Evolutionary conservation across 148 eudicot species (phyloP), one percentile per base, ranked within the genome.

Genomic region (Dysphania ambrosioides): DNA sequence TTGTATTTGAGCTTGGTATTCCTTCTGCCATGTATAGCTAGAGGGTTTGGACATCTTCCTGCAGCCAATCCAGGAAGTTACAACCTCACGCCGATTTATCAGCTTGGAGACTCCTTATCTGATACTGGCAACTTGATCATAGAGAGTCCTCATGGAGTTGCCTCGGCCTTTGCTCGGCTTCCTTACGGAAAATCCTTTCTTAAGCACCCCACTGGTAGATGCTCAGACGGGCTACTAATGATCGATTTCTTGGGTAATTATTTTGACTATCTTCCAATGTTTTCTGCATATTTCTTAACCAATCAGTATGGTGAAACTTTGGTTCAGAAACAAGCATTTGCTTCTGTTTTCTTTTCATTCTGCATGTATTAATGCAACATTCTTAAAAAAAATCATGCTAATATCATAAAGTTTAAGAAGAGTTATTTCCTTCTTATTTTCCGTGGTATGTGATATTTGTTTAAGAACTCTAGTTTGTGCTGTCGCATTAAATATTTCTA

Each of bases 31-130:
- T n/a, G 35, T 41, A n/a, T n/a, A 40, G 68, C 36, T 9, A 59
- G 55, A 72, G 63, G 57, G 29, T 31, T 32, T 19, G 29, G 9
- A 2, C 63, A 24, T 44, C 30, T 34, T 56, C 60, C 62, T 64
- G 51, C 66, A 35, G 9, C 66, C 24, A 27, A 30, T 34, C 35
- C 34, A 9, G 47, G 69, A 29, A 38, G n/a, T 2, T 41, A 38
- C 41, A 64, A 75, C 38, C 9, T 80, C 24, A 63, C 42, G 3
- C 34, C 57, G 19, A 76, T 80, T 30, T 76, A 72, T 66, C 77
- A 80, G 71, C 24, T 80, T 5, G 83, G 83, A 19, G 83, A 80
- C 68, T 75, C 76, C 44, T 15, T 76, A 0, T 80, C 83, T 19
- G 79, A 80, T 31, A 80, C 76, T 29, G 79, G 79, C 7, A 80